These are phyloP conservation scores for Quercus ilex DNA, from an alignment of 306 rosid species.

Conservation along the genomic window DNA sequence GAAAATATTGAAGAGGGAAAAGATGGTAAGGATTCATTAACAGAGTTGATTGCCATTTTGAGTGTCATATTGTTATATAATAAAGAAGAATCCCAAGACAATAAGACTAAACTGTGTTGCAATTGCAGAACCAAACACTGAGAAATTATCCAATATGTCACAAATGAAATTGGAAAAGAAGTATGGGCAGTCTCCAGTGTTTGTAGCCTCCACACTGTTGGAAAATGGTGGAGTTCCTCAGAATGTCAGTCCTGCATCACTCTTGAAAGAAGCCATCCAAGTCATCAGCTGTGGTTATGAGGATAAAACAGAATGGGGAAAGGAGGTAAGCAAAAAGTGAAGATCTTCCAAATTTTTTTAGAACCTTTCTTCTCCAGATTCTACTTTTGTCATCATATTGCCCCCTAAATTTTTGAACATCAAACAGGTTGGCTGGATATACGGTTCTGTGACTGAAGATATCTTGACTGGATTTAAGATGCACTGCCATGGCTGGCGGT, in stretches of 20 bases:
- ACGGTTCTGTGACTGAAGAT: conserved; percentile 98
- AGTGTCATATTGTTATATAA: not conserved
- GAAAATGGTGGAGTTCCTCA: conserved; percentile 81
- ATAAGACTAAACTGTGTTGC: conserved; percentile 11
- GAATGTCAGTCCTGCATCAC: conserved; percentile 71
- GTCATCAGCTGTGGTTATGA: conserved; percentile 97
- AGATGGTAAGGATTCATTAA: conserved; percentile 46
- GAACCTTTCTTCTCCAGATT: not conserved
- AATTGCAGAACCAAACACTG: conserved; percentile 47
- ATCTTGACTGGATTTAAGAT: conserved; percentile 98
- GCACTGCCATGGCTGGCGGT: conserved; percentile 99
- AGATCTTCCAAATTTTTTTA: not conserved
- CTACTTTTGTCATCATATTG: conserved; percentile 1
- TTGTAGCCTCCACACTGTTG: conserved; percentile 64
- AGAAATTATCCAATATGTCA: conserved; percentile 43
- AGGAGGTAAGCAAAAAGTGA: conserved; percentile 55
- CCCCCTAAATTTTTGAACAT: conserved; percentile 20
- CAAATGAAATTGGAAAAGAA: conserved; percentile 82
- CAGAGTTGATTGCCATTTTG: not conserved
- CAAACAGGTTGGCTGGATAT: conserved; percentile 92
- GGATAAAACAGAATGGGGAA: conserved; percentile 98
- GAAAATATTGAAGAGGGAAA: conserved; percentile 84
- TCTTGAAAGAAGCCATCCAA: conserved; percentile 87
- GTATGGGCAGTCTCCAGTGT: conserved; percentile 93
- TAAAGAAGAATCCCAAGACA: not conserved